These are phyloP conservation scores for Recurvomyces mirabilis DNA, from an alignment of 495 filamentous ascomycete species.

Conservation along the genomic window DNA sequence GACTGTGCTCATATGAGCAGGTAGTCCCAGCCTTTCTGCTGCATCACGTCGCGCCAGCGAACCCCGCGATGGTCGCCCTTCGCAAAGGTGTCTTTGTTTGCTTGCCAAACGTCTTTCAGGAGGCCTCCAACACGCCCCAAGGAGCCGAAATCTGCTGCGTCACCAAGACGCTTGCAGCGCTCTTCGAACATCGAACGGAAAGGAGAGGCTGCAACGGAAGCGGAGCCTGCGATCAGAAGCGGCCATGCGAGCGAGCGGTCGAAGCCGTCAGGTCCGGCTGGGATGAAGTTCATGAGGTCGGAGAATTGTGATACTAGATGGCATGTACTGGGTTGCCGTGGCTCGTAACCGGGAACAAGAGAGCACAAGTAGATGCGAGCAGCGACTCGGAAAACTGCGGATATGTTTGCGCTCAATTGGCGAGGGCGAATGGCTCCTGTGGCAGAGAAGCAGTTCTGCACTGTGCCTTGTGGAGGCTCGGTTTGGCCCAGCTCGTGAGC, in stretches of 20 bases:
- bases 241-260: constrained; percentile 92
- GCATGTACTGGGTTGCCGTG: constrained; percentile 53
- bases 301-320: constrained; percentile 66
- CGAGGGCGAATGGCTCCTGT: constrained; percentile 71
- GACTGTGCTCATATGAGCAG: constrained; percentile 57
- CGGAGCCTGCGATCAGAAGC: constrained; percentile 69
- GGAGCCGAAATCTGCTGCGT: constrained; percentile 65
- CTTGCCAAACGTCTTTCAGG: constrained; percentile 71
- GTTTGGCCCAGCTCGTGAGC: constrained; percentile 73
- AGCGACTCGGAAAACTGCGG: constrained; percentile 76
- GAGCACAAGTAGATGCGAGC: constrained; percentile 92
- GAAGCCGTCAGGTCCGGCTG: constrained; percentile 66
- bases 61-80: constrained; percentile 49
- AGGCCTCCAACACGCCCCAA: constrained; percentile 75
- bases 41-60: constrained; percentile 94
- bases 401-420: constrained; percentile 75
- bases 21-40: constrained; percentile 81
- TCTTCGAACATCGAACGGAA: constrained; percentile 70
- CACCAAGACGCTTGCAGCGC: constrained; percentile 57
- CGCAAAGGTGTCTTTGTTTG: constrained; percentile 45
- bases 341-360: constrained; percentile 77
- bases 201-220: constrained; percentile 52
- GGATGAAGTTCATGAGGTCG: constrained; percentile 62
- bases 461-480: constrained; percentile 37
- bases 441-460: constrained; percentile 32